phyloP scores from a whole-genome alignment of 2,329 filamentous ascomycete genomes.

The Trichoderma afroharzianum region DNA sequence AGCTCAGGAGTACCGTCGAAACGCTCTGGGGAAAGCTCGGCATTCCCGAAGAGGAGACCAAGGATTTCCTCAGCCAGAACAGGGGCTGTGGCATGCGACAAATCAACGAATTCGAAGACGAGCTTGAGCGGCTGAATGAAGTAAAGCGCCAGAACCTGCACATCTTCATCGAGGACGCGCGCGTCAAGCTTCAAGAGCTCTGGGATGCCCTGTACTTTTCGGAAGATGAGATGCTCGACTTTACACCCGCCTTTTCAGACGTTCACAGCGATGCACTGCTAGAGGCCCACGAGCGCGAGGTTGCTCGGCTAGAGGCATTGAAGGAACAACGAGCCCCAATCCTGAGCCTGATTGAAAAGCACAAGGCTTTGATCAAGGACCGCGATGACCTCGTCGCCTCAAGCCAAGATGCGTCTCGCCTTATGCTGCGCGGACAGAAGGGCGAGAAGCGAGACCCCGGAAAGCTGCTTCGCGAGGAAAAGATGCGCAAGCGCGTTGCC shows the following conservation, averaged over 20 bases:
- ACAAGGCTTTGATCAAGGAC: conserved; percentile 78
- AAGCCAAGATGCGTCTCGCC: conserved; percentile 88
- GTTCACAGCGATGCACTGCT: conserved; percentile 95
- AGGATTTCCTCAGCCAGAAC: conserved; percentile 80
- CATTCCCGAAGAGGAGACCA: conserved; percentile 77
- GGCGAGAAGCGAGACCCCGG: conserved; percentile 93
- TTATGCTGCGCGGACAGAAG: conserved; percentile 88
- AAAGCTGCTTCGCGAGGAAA: conserved; percentile 90
- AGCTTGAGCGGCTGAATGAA: conserved; percentile 80
- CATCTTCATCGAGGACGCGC: conserved; percentile 90
- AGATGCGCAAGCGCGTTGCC: conserved; percentile 95
- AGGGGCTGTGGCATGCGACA: conserved; percentile 86
- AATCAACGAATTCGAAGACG: conserved; percentile 95
- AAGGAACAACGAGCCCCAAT: conserved; percentile 85
- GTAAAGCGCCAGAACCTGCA: conserved; percentile 94
- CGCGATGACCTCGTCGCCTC: conserved; percentile 84
- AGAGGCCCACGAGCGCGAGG: conserved; percentile 91
- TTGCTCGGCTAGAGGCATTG: conserved; percentile 73
- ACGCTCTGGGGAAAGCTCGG: conserved; percentile 84
- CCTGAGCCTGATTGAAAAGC: conserved; percentile 75
- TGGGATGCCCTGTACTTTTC: conserved; percentile 95
- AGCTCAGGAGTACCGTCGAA: conserved; percentile 76
- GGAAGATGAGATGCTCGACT: conserved; percentile 98
- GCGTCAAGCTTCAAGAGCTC: conserved; percentile 84
- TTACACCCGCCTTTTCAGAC: conserved; percentile 93